Conservation (phyloP, 352 stramenopile species). For the Phytophthora pseudosyringae region DNA sequence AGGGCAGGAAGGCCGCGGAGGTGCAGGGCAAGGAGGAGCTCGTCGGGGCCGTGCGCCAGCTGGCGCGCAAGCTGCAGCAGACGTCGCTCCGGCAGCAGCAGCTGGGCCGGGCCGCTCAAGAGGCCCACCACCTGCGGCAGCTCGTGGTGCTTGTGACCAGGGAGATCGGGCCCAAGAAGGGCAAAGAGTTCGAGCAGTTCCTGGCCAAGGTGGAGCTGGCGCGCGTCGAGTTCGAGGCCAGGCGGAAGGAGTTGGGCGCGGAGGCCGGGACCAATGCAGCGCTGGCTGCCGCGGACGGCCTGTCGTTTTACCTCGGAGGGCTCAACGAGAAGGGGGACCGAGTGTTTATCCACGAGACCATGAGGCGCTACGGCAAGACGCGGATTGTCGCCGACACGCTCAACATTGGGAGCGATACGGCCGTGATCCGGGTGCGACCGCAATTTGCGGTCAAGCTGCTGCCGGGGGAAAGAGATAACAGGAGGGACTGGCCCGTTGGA, state of each 20-base stretch:
- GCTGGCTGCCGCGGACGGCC: conserved; percentile 32
- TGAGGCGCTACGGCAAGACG: conserved; percentile 81
- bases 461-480: conserved; percentile 64
- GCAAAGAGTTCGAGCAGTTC: conserved; percentile 79
- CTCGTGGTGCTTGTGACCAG: conserved; percentile 57
- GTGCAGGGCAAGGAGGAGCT: conserved; percentile 10
- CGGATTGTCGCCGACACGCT: conserved; percentile 89
- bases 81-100: conserved; percentile 19
- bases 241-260: conserved; percentile 8
- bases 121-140: conserved; percentile 53
- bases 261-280: conserved; percentile 9
- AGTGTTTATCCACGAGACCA: conserved; percentile 91
- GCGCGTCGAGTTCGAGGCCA: conserved; percentile 39
- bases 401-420: conserved; percentile 79
- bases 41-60: conserved; percentile 21
- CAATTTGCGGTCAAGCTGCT: conserved; percentile 40
- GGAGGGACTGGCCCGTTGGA: conserved; percentile 73
- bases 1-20: neutral
- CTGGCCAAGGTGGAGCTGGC: conserved; percentile 57
- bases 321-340: conserved; percentile 90
- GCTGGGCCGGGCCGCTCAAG: conserved; percentile 41
- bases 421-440: conserved; percentile 76
- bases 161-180: conserved; percentile 71
- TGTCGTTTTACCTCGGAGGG: conserved; percentile 79
- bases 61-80: conserved; percentile 40